phyloP scores from a whole-genome alignment of 2,329 filamentous ascomycete genomes.

The Dactylella cylindrospora region DNA sequence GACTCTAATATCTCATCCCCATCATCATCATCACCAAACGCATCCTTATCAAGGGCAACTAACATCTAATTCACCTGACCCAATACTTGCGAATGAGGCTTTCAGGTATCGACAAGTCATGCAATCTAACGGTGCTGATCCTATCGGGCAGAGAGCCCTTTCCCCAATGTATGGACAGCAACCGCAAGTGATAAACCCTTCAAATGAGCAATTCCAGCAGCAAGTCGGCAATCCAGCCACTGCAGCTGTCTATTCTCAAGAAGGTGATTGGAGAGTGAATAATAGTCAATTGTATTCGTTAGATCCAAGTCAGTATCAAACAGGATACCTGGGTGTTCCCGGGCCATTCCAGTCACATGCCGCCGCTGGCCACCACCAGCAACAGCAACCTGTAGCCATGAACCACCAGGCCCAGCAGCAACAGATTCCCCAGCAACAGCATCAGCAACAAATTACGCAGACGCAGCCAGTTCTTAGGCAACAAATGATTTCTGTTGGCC shows the following conservation, averaged over 20 bases:
- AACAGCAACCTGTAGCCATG: conserved; percentile 11
- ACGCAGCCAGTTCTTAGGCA: conserved; percentile 17
- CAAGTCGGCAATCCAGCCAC: conserved; percentile 14
- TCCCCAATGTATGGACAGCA: conserved; percentile 25
- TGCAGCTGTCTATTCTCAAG: conserved; percentile 23
- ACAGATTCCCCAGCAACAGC: conserved; percentile 3
- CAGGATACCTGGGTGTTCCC: conserved; percentile 29
- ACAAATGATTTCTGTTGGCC: conserved; percentile 37
- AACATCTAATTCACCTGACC: conserved; percentile 39
- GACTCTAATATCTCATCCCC: conserved; percentile 29
- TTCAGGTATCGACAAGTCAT: conserved; percentile 37
- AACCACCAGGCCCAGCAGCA: conserved; percentile 18
- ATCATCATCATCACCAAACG: too few species aligned
- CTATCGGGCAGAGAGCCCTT: conserved; percentile 25
- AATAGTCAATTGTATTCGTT: conserved; percentile 31
- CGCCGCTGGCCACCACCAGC: conserved; percentile 2
- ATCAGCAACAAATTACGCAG: background rate
- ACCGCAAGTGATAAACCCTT: background rate
- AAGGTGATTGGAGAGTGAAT: conserved; percentile 32
- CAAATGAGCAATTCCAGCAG: conserved; percentile 17
- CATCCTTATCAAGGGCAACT: conserved; percentile 41
- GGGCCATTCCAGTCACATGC: conserved; percentile 19
- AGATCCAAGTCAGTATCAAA: conserved; percentile 21
- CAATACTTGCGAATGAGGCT: conserved; percentile 37
- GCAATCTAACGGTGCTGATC: conserved; percentile 14